These are phyloP conservation scores for Beauveria sp. DNA, from an alignment of 2,329 filamentous ascomycete genomes.

Conservation along the genomic window DNA sequence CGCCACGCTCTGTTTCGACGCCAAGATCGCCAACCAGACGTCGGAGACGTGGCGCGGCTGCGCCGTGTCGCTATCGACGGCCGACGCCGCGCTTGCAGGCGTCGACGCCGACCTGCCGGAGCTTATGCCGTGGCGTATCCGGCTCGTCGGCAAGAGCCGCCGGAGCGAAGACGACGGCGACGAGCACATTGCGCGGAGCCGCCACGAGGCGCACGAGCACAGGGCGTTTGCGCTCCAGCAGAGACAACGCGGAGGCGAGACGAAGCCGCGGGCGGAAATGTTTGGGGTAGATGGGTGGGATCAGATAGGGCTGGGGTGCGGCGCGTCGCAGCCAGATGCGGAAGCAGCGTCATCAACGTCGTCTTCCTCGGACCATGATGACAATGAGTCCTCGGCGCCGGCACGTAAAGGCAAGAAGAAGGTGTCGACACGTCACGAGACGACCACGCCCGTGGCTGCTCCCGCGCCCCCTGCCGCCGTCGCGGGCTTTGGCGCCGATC, in stretches of 20 bases:
- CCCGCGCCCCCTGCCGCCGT: not conserved
- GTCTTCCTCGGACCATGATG: not conserved
- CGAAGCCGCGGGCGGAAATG: conserved; percentile 10
- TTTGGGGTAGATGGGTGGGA: not conserved
- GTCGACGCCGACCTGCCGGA: conserved; percentile 47
- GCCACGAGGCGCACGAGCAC: conserved; percentile 26
- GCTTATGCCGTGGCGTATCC: conserved; percentile 49
- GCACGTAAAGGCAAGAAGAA: not conserved
- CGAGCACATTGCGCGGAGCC: conserved; percentile 25
- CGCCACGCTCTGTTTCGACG: conserved; percentile 52
- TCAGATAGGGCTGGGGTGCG: not conserved
- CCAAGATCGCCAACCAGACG: conserved; percentile 53
- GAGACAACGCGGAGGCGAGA: conserved; percentile 4
- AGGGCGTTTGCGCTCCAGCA: conserved; percentile 20
- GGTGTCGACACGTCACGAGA: not conserved
- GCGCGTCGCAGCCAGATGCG: no score
- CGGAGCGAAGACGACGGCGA: conserved; percentile 2
- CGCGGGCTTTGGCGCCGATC: not conserved
- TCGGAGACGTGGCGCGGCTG: conserved; percentile 57
- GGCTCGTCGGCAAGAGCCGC: conserved; percentile 24
- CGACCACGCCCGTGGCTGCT: not conserved
- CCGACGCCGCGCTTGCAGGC: conserved; percentile 50
- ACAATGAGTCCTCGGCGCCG: not conserved
- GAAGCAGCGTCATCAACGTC: no score
- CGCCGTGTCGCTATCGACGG: conserved; percentile 55